Conservation (phyloP, 768 basidiomycete genomes). For the Rhizopogon vulgaris region DNA sequence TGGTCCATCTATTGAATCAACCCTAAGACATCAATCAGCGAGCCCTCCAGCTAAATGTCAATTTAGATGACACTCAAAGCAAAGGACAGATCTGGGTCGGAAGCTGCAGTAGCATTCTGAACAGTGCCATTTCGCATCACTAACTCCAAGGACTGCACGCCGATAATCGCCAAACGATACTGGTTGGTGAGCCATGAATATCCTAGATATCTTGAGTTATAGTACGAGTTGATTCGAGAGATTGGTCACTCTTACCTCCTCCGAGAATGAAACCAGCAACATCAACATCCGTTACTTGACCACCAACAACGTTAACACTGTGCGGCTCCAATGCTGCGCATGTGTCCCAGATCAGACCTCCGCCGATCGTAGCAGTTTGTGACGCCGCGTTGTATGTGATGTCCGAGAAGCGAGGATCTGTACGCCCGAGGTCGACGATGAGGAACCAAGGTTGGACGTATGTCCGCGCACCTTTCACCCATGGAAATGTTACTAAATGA, state of each 20-base stretch:
- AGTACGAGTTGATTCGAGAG: constrained; percentile 11
- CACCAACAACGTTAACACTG: constrained; percentile 8
- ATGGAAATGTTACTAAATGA: too few relatives aligned
- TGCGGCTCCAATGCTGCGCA: constrained; percentile 40
- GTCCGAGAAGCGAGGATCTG: constrained; percentile 5
- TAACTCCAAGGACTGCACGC: too few relatives aligned
- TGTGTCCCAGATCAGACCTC: constrained; percentile 54
- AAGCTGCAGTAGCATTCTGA: constrained; percentile 5
- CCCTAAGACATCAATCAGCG: constrained; percentile 30
- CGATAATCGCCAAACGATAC: constrained; percentile 45
- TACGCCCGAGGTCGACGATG: constrained; percentile 45
- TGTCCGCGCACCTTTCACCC: too few relatives aligned
- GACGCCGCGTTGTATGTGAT: constrained; percentile 32
- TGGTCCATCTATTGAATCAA: constrained; percentile 45
- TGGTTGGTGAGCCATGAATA: constrained; percentile 60
- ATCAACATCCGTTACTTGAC: constrained; percentile 49
- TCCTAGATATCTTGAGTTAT: constrained; percentile 22
- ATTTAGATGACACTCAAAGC: constrained; percentile 27
- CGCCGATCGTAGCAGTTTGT: constrained; percentile 33
- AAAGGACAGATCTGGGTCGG: constrained; percentile 32
- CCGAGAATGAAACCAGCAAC: constrained; percentile 50
- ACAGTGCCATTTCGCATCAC: too few relatives aligned
- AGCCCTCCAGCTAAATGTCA: neutral
- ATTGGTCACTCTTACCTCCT: constrained; percentile 35
- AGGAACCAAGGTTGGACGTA: constrained; percentile 33